Percentiles rank a stretch among this genome's conserved stretches.
Conservation (phyloP, 1,284 basidiomycete species). For the Sphaerobolus stellatus region DNA sequence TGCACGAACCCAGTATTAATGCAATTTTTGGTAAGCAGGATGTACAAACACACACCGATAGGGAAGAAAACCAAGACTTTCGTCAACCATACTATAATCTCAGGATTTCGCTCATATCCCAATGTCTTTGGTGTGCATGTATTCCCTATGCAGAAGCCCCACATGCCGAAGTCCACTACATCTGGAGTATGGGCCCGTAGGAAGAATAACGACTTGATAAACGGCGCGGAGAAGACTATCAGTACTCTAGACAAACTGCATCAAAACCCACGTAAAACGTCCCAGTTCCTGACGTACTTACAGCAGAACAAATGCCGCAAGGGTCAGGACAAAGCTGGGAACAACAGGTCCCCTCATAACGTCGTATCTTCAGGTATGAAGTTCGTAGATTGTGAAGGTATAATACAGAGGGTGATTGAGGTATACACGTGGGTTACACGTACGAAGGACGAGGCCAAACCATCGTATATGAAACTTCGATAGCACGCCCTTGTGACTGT, state of each 20-base stretch:
- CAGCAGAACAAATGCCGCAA: slow-evolving; percentile 26
- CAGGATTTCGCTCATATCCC: slow-evolving; percentile 25
- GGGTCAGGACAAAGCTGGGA: slow-evolving; percentile 33
- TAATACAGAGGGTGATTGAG: too few species aligned
- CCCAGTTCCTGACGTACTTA: slow-evolving; percentile 14
- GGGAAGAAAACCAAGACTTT: slow-evolving; percentile 29
- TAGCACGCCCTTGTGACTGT: too few species aligned
- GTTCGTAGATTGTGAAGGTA: too few species aligned
- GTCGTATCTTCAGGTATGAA: too few species aligned
- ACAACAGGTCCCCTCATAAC: too few species aligned
- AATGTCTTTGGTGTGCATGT: slow-evolving; percentile 25
- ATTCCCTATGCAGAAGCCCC: slow-evolving; percentile 29
- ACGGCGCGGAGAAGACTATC: slow-evolving; percentile 30
- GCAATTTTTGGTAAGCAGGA: background rate
- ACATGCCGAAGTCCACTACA: slow-evolving; percentile 28
- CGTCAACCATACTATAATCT: slow-evolving; percentile 24
- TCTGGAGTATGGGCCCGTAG: slow-evolving; percentile 23
- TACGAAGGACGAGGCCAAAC: too few species aligned
- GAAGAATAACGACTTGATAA: slow-evolving; percentile 31
- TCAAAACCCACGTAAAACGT: background rate
- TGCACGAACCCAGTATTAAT: background rate
- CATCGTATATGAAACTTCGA: too few species aligned
- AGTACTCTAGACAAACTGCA: slow-evolving; percentile 23
- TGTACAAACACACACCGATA: slow-evolving; percentile 21
- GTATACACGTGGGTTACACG: too few species aligned